Base-by-base conservation (phyloP, 2,329 filamentous ascomycete species). In the Penicillium crustosum region DNA sequence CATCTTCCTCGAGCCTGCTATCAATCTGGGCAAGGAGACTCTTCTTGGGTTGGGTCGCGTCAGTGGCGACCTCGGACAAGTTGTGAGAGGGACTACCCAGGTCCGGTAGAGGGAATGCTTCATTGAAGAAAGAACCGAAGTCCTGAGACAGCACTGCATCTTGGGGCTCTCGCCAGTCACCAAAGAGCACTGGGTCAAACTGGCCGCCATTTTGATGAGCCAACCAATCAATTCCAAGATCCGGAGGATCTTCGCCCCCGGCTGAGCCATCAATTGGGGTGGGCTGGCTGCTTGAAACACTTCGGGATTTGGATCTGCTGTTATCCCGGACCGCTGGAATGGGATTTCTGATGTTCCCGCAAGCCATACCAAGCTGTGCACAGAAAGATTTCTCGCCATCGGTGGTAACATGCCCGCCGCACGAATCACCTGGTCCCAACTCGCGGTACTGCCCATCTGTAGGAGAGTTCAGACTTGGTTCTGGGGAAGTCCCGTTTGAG, bases 101-200 rank as follows among this genome's bases (percentile, higher is more conserved):
- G 67, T 96, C 93, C 21, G 74, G 81, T 58, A 86, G 79, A 17
- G 93, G 88, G 70, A 95, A 89, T 15, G 91, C 89, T 66, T 96
- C 93, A 64, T 85, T 84, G 71, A 86, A 85, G 74, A 87, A 87
- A 21, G 80, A 89, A 54, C 91, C 90, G 64, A 95, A 90, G 9
- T 86, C 85, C 43, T 84, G 69, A 78, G 87, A 64, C 81, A 96
- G 77, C 15, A 96, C 83, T 55, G 88, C 93, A 57, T 91, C 89
- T 68, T 96, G 91, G 0, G 91, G 87, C 70, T 99, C 94, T 52
- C 94, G 88, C 76, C 97, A 97, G 66, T 92, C 90, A 53, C 89
- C 90, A 73, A 97, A 97, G 5, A 97, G 81, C 55, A 94, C 87
- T 0, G 94, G 93, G 61, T 97, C 93, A 68, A 97, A 97, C 62